Percentiles rank a stretch among this genome's conserved stretches.
Conservation (phyloP, 805 yeast genomes). For the Yarrowia sp. region DNA sequence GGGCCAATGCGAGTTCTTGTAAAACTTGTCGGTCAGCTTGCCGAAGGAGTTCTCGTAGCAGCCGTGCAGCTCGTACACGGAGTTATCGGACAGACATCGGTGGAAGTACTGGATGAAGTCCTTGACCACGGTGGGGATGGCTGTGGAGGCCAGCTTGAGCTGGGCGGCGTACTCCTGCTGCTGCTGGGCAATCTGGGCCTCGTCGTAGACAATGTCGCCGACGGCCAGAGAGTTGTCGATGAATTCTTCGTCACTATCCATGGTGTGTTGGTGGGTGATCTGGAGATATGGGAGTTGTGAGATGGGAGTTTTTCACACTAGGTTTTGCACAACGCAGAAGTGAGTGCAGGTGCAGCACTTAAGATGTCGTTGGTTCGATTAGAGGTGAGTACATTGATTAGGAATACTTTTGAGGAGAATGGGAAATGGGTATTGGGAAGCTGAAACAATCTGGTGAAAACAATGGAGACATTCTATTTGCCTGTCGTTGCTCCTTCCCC, state of each 20-base stretch:
- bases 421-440: too few relatives aligned
- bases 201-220: constrained; percentile 32
- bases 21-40: constrained; percentile 46
- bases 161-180: constrained; percentile 35
- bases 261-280: background rate
- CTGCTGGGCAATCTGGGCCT: constrained; percentile 36
- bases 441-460: too few relatives aligned
- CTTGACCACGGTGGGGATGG: constrained; percentile 45
- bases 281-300: background rate
- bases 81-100: constrained; percentile 43
- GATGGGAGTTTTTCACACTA: background rate
- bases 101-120: constrained; percentile 46
- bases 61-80: constrained; percentile 44
- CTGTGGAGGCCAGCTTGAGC: constrained; percentile 30
- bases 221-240: constrained; percentile 25
- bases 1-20: constrained; percentile 46
- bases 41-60: constrained; percentile 48
- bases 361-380: background rate
- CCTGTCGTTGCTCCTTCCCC: too few relatives aligned
- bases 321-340: background rate
- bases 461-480: too few relatives aligned
- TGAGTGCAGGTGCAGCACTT: background rate
- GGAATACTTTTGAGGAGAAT: background rate
- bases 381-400: background rate
- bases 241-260: constrained; percentile 24